Percentiles rank a stretch among this genome's conserved stretches.
These are phyloP conservation scores for Geosmithia flava DNA, from an alignment of 2,329 filamentous ascomycete genomes.

Conservation along the genomic window DNA sequence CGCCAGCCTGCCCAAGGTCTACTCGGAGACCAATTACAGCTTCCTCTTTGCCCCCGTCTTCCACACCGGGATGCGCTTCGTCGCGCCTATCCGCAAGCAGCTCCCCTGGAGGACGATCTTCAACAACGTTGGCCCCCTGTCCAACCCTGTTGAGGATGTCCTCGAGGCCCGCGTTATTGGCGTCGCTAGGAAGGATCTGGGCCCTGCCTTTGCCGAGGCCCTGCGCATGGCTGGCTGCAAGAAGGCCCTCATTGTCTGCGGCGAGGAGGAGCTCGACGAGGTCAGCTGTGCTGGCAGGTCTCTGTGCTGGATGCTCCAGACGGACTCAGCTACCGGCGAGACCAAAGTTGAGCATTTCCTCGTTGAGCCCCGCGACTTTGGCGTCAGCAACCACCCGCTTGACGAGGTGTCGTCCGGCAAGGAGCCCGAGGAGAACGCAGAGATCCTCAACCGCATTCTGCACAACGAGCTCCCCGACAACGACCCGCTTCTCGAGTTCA, in stretches of 20 bases:
- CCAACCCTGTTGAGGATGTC: slow-evolving; percentile 74
- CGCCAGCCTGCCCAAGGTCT: slow-evolving; percentile 57
- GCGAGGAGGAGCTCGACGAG: slow-evolving; percentile 90
- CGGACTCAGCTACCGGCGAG: slow-evolving; percentile 24
- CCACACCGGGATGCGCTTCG: slow-evolving; percentile 88
- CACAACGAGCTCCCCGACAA: slow-evolving; percentile 59
- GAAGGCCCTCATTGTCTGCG: slow-evolving; percentile 87
- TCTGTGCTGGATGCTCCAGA: slow-evolving; percentile 72
- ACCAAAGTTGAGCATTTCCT: slow-evolving; percentile 63
- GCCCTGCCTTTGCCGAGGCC: slow-evolving; percentile 79
- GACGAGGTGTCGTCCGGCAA: slow-evolving; percentile 72
- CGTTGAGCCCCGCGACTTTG: slow-evolving; percentile 77
- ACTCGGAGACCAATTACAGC: slow-evolving; percentile 74
- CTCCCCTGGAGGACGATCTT: slow-evolving; percentile 95
- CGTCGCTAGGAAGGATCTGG: slow-evolving; percentile 77
- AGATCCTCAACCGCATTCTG: slow-evolving; percentile 68
- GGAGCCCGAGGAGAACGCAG: slow-evolving; percentile 76
- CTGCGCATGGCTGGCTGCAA: slow-evolving; percentile 61
- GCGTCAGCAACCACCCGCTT: slow-evolving; percentile 62
- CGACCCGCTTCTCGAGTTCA: slow-evolving; percentile 83
- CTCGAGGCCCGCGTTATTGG: slow-evolving; percentile 91
- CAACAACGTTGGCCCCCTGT: slow-evolving; percentile 86
- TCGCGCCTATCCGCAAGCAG: slow-evolving; percentile 73
- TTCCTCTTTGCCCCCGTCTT: slow-evolving; percentile 95
- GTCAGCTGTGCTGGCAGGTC: slow-evolving; percentile 83